Evolutionary conservation across 179 eudicot species (phyloP).

Genomic region (Pouteria campechiana): DNA sequence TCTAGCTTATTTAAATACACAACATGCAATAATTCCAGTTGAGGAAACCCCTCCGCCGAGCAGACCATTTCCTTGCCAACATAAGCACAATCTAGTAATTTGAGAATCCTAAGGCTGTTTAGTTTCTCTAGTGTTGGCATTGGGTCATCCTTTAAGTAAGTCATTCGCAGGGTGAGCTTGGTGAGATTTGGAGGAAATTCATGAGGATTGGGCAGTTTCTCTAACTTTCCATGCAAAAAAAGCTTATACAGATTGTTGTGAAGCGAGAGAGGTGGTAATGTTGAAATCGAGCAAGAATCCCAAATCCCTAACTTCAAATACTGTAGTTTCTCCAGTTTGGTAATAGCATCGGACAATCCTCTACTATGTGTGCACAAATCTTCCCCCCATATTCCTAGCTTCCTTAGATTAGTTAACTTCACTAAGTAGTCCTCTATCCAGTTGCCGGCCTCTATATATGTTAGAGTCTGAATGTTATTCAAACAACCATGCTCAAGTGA

Average conservation of each 20-base stretch:
- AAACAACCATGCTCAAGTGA: too few species aligned
- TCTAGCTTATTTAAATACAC: neutral
- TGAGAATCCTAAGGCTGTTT: constrained; percentile 1
- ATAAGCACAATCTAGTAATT: neutral
- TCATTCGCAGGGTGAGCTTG: neutral
- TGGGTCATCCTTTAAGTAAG: neutral
- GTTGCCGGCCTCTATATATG: neutral
- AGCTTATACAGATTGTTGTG: neutral
- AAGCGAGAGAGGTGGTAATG: neutral
- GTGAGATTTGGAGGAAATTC: constrained; percentile 3
- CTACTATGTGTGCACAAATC: neutral
- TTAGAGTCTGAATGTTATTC: neutral
- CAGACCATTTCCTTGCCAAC: neutral
- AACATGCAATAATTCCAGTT: constrained; percentile 1
- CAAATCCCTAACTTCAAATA: neutral
- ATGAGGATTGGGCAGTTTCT: neutral
- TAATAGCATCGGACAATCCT: neutral
- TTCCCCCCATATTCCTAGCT: neutral
- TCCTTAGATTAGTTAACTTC: neutral
- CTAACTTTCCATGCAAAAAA: fast-evolving
- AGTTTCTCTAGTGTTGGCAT: neutral
- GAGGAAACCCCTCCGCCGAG: neutral
- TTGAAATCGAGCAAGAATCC: neutral
- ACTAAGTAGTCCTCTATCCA: neutral
- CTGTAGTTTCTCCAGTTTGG: neutral